A percentile compares a stretch with the other conserved stretches of the same genome.
phyloP scores from a whole-genome alignment of 192 early-diverging fungal species.

The Radiomyces spectabilis region DNA sequence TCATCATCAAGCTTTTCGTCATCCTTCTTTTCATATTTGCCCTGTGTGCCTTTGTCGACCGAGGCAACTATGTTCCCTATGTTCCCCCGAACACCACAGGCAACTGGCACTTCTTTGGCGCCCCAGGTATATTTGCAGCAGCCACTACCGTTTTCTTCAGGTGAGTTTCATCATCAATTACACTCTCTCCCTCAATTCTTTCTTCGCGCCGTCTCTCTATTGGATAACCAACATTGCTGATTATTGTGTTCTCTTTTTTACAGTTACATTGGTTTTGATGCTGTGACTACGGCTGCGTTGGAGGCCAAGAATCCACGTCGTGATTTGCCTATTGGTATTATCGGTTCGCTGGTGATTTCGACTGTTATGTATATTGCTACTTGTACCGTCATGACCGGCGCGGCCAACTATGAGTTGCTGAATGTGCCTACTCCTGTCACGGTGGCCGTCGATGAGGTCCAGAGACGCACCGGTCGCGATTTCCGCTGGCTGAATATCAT shows the following conservation, averaged over 20 bases:
- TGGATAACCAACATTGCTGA: no score
- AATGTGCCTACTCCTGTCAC: slow-evolving; percentile 51
- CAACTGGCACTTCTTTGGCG: slow-evolving; percentile 56
- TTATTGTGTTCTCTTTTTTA: slow-evolving; percentile 16
- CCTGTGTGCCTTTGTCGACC: slow-evolving; percentile 59
- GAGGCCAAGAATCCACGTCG: slow-evolving; percentile 73
- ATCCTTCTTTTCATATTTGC: slow-evolving; percentile 78
- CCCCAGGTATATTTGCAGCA: slow-evolving; percentile 60
- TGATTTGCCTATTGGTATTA: slow-evolving; percentile 85
- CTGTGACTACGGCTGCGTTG: slow-evolving; percentile 78
- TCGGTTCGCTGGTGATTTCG: slow-evolving; percentile 68
- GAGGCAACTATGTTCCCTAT: slow-evolving; percentile 70
- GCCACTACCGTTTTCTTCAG: slow-evolving; percentile 68
- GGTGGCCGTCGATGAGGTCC: slow-evolving; percentile 23
- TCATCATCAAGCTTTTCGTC: slow-evolving; percentile 64
- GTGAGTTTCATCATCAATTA: not conserved
- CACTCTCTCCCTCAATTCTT: no score
- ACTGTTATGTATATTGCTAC: slow-evolving; percentile 70
- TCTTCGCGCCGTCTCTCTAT: no score
- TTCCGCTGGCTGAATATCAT: slow-evolving; percentile 68
- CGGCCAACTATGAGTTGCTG: slow-evolving; percentile 49
- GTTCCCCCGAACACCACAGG: slow-evolving; percentile 46
- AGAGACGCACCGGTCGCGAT: slow-evolving; percentile 25
- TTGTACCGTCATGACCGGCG: slow-evolving; percentile 66
- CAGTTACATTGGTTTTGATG: slow-evolving; percentile 85